Evolutionary conservation across 2,329 filamentous ascomycete genomes (phyloP).

Genomic region (Nannizzia gypsea): DNA sequence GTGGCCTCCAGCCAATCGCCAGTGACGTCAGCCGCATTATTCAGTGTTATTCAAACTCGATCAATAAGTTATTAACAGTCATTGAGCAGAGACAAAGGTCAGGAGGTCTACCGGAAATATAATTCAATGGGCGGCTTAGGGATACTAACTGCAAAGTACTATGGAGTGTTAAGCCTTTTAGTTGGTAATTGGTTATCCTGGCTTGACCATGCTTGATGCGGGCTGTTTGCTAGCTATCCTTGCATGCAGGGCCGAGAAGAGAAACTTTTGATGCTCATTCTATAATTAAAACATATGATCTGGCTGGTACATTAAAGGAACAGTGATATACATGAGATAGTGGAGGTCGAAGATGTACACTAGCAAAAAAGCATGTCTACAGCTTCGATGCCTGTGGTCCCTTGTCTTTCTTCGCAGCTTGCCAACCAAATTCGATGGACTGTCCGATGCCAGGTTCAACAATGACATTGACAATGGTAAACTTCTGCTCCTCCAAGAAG

Average conservation of each 20-base stretch:
- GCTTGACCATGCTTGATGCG: not conserved
- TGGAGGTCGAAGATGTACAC: not conserved
- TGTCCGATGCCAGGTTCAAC: constrained; percentile 41
- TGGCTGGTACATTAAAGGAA: no score
- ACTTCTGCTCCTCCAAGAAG: constrained; percentile 34
- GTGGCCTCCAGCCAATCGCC: constrained; percentile 6
- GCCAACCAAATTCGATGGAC: constrained; percentile 29
- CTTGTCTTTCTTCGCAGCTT: constrained; percentile 18
- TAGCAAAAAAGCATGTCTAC: not conserved
- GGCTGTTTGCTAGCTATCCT: not conserved
- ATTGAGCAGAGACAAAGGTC: no score
- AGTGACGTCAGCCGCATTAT: not conserved
- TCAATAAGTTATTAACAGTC: no score
- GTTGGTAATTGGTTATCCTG: no score
- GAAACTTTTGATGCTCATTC: no score
- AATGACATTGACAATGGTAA: constrained; percentile 45
- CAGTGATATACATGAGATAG: not conserved
- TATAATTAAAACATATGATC: not conserved
- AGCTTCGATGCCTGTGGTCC: constrained; percentile 16
- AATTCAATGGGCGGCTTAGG: not conserved
- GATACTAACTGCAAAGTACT: not conserved
- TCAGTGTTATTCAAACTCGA: no score
- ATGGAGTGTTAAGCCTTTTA: not conserved
- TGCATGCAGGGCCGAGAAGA: not conserved
- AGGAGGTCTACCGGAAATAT: not conserved